phyloP scores from a whole-genome alignment of 1,284 basidiomycete genomes.

The Cryptococcus sp. region DNA sequence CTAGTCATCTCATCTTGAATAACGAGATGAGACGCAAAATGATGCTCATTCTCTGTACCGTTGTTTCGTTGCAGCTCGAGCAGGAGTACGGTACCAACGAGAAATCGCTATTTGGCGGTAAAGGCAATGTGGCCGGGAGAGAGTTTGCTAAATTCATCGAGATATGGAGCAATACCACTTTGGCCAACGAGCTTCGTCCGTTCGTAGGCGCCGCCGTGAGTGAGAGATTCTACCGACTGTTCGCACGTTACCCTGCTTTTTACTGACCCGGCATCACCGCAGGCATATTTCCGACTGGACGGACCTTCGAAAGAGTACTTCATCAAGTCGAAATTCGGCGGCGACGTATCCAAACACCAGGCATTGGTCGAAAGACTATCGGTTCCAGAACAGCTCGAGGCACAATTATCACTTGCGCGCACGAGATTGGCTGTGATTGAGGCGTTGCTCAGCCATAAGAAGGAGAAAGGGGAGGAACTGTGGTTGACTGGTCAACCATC shows the following conservation, averaged over 20 bases:
- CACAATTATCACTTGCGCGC: slow-evolving; percentile 6
- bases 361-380: slow-evolving; percentile 7
- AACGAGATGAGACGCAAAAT: background rate
- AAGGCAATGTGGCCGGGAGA: slow-evolving; percentile 18
- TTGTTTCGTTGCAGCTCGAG: slow-evolving; percentile 29
- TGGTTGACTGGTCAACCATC: slow-evolving; percentile 15
- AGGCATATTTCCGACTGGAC: slow-evolving; percentile 8
- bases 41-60: background rate
- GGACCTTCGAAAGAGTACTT: slow-evolving; percentile 22
- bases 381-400: slow-evolving; percentile 3
- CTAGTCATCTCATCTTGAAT: background rate
- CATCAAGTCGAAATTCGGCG: slow-evolving; percentile 23
- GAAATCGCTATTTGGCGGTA: slow-evolving; percentile 27
- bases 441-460: slow-evolving; percentile 12
- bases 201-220: slow-evolving; percentile 21
- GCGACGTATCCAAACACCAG: slow-evolving; percentile 12
- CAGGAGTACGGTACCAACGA: slow-evolving; percentile 22
- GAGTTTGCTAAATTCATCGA: slow-evolving; percentile 32
- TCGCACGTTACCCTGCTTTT: background rate
- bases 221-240: slow-evolving; percentile 3
- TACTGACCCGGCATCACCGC: too few species aligned
- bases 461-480: slow-evolving; percentile 10
- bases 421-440: slow-evolving; percentile 11
- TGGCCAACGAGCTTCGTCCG: slow-evolving; percentile 26
- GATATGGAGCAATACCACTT: slow-evolving; percentile 27